A percentile compares a stretch with the other conserved stretches of the same genome.
These are phyloP conservation scores for Magnusiomyces suaveolens DNA, from an alignment of 1,139 yeast species.

Conservation along the genomic window DNA sequence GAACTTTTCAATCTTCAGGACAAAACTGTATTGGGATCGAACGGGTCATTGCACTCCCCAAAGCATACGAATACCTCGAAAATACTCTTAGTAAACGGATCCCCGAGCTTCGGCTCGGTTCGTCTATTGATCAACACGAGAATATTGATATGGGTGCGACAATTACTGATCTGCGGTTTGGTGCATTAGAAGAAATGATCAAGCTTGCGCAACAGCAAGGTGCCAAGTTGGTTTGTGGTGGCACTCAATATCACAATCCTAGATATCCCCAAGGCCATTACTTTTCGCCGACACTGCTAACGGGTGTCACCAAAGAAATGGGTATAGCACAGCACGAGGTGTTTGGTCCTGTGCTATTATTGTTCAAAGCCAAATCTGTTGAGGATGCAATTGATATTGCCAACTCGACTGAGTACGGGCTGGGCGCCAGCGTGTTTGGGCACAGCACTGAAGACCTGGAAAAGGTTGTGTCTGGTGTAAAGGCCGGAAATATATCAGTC, in stretches of 20 bases:
- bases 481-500: slow-evolving; percentile 87
- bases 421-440: slow-evolving; percentile 87
- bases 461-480: slow-evolving; percentile 52
- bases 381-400: slow-evolving; percentile 71
- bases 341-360: slow-evolving; percentile 79
- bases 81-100: slow-evolving; percentile 50
- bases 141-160: slow-evolving; percentile 95
- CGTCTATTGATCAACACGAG: slow-evolving; percentile 74
- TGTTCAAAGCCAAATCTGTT: slow-evolving; percentile 60
- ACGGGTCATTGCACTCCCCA: slow-evolving; percentile 70
- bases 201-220: slow-evolving; percentile 68
- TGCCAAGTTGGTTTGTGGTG: slow-evolving; percentile 75
- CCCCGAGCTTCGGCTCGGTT: slow-evolving; percentile 60
- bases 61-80: slow-evolving; percentile 54
- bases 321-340: slow-evolving; percentile 79
- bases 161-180: slow-evolving; percentile 70
- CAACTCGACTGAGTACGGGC: slow-evolving; percentile 79
- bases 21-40: slow-evolving; percentile 97
- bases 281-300: slow-evolving; percentile 77
- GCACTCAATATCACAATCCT: slow-evolving; percentile 70
- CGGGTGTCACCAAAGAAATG: slow-evolving; percentile 73
- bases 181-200: slow-evolving; percentile 52
- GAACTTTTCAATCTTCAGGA: slow-evolving; percentile 93
- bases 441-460: slow-evolving; percentile 43
- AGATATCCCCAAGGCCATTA: slow-evolving; percentile 92